These are phyloP conservation scores for Hypholoma sublateritium DNA, from an alignment of 768 basidiomycete genomes.

Conservation along the genomic window DNA sequence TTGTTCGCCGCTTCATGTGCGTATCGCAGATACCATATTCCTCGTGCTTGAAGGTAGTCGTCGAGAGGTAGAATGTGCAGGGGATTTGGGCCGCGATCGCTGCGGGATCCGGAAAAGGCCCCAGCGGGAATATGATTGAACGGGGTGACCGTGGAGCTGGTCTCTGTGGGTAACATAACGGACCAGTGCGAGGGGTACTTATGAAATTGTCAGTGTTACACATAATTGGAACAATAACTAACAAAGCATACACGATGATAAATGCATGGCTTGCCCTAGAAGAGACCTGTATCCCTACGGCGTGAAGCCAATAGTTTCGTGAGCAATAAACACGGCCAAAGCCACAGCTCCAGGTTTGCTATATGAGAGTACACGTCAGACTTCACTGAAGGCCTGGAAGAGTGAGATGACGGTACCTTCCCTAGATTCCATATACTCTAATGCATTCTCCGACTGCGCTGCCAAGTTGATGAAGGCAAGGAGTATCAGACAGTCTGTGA, in stretches of 20 bases:
- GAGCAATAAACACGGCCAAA: constrained; percentile 34
- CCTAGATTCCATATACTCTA: constrained; percentile 47
- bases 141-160: constrained; percentile 37
- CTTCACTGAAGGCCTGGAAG: neutral
- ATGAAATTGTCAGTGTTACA: neutral
- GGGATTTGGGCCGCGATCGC: constrained; percentile 25
- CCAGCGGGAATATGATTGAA: constrained; percentile 38
- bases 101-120: too few species aligned
- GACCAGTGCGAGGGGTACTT: constrained; percentile 40
- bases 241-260: constrained; percentile 28
- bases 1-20: constrained; percentile 34
- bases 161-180: constrained; percentile 33
- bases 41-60: constrained; percentile 29
- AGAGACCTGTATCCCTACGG: constrained; percentile 36
- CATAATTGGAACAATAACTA: neutral
- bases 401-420: constrained; percentile 30
- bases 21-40: constrained; percentile 33
- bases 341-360: constrained; percentile 50
- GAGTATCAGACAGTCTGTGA: constrained; percentile 10
- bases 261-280: constrained; percentile 34
- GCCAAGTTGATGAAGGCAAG: constrained; percentile 10
- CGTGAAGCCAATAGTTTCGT: constrained; percentile 40
- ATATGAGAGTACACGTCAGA: neutral
- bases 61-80: constrained; percentile 26
- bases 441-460: constrained; percentile 29